A percentile compares a stretch with the other conserved stretches of the same genome.
phyloP scores from a whole-genome alignment of 371 early-diverging fungal species.

The Mucor mucedo region DNA sequence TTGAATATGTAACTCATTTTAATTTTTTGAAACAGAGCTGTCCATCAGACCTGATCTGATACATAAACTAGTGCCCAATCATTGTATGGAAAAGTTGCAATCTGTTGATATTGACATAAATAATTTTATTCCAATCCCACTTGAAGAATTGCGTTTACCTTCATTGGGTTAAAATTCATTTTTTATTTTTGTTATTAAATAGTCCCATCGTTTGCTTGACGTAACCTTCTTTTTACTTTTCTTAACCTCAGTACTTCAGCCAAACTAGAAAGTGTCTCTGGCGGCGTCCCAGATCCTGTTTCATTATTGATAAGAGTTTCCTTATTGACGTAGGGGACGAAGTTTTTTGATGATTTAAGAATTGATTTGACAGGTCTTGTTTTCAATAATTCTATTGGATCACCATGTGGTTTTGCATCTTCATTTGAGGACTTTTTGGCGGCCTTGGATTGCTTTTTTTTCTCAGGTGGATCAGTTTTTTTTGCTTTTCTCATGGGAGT shows the following conservation, averaged over 20 bases:
- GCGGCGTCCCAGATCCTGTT: no score
- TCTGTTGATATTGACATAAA: conserved; percentile 44
- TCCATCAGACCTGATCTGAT: conserved; percentile 61
- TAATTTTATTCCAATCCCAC: conserved; percentile 44
- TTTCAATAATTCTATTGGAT: no score
- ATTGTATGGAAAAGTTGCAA: conserved; percentile 56
- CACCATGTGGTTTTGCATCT: no score
- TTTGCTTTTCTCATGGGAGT: no score
- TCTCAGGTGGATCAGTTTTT: no score
- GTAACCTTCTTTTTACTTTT: background rate
- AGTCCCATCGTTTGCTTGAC: background rate
- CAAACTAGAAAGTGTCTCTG: no score
- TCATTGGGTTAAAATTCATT: conserved; percentile 5
- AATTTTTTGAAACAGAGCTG: conserved; percentile 35
- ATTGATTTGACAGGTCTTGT: no score
- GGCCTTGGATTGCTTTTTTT: no score
- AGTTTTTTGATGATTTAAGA: no score
- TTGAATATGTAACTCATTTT: background rate
- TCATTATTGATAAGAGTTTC: no score
- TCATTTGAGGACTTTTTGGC: no score
- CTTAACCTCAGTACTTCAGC: background rate
- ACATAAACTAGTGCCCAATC: conserved; percentile 69
- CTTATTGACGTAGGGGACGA: no score
- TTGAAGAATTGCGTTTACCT: conserved; percentile 26
- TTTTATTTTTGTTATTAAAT: background rate